Evolutionary conservation across 2,329 filamentous ascomycete species (phyloP), one percentile per base, ranked within the genome.

Genomic region (Xylaria sp.): DNA sequence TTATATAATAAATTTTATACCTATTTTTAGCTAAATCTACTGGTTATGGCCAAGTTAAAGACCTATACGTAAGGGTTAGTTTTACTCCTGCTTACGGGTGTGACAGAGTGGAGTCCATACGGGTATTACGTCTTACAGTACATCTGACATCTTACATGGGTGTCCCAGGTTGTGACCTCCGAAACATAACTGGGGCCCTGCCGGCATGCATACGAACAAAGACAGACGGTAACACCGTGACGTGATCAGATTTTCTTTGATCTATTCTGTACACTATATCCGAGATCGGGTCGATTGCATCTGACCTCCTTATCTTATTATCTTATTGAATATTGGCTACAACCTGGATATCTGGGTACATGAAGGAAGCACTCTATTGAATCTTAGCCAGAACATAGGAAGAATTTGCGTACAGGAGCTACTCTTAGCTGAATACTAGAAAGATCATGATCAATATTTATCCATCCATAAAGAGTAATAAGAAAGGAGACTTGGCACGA

Each of bases 191-290:
- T 36, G 12, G 64, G 43, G 52, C 20, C 8, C 8, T 13, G 34
- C 12, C 34, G 8, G 30, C 34, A 6, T 60, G 25, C 55, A 41
- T 43, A 58, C 41, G n/a, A 34, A 36, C 28, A 48, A 15, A 48
- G 6, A 25, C 12, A 34, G 25, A 32, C 30, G 36, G 39, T 59
- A 59, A 53, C 61, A 52, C 64, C 28, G 57, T 43, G 45, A 66
- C 55, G 60, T 55, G 52, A 55, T 63, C 60, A 67, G 46, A 60
- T 67, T 67, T 59, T 63, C 20, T 63, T 45, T 32, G 30, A 56
- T 43, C 30, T 30, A n/a, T n/a, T n/a, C n/a, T n/a, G n/a, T n/a
- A n/a, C n/a, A n/a, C n/a, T n/a, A 30, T 41, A 46, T 67, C 65
- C 65, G 65, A 67, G 32, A 67, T 67, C 60, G 65, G 60, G 60